Evolutionary conservation across 2,329 filamentous ascomycete genomes (phyloP).

Genomic region (Cucurbitaria berberidis): DNA sequence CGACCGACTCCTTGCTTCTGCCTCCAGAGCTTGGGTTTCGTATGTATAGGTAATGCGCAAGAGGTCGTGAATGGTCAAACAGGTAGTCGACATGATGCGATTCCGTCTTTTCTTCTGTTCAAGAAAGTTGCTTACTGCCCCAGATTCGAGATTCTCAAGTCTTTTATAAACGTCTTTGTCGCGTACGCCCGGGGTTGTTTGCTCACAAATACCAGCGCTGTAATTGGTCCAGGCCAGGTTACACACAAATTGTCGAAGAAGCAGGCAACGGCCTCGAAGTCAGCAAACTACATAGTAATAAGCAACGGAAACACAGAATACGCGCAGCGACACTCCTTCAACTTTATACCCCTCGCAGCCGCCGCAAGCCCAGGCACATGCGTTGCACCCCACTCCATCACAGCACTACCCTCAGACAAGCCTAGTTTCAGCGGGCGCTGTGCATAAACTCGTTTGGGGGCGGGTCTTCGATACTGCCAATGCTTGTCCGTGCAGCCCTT

Average conservation of each 20-base stretch:
- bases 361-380: constrained; percentile 1
- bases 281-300: too few relatives aligned
- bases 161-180: not conserved
- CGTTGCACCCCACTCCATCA: constrained; percentile 2
- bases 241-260: constrained; percentile 2
- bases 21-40: constrained; percentile 33
- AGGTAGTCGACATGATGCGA: constrained; percentile 39
- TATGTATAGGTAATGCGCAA: constrained; percentile 45
- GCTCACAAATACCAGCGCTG: constrained; percentile 28
- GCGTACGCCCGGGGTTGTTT: not conserved
- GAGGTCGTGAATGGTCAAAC: constrained; percentile 39
- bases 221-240: constrained; percentile 25
- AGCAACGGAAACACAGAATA: constrained; percentile 5
- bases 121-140: not conserved
- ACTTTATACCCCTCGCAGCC: constrained; percentile 11
- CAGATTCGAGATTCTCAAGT: not conserved
- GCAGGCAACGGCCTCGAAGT: not conserved
- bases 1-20: constrained; percentile 23
- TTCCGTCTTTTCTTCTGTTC: not conserved
- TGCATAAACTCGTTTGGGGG: constrained; percentile 9
- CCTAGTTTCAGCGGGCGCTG: constrained; percentile 10
- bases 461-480: constrained; percentile 8
- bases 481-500: constrained; percentile 8
- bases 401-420: constrained; percentile 6
- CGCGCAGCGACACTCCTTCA: not conserved